phyloP scores from a whole-genome alignment of 2,329 filamentous ascomycete genomes.

The Botrytis byssoidea region DNA sequence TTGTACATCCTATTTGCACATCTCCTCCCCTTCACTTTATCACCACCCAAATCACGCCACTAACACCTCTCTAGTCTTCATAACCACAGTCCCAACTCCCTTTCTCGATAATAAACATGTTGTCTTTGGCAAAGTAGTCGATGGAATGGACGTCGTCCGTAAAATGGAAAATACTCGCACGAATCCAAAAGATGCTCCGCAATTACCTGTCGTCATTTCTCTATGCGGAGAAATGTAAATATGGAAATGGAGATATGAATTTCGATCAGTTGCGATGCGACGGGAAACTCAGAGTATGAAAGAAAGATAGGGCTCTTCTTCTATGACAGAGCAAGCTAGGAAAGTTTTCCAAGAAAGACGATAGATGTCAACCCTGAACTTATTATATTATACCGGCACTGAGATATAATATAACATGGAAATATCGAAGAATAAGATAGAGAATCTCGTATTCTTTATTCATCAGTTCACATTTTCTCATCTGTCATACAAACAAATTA shows the following conservation, averaged over 20 bases:
- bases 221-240: constrained; percentile 95
- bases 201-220: constrained; percentile 77
- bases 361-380: background rate
- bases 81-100: constrained; percentile 82
- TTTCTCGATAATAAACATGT: constrained; percentile 93
- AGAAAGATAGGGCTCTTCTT: background rate
- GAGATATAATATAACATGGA: background rate
- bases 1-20: background rate
- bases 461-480: background rate
- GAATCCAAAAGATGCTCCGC: constrained; percentile 73
- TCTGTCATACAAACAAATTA: background rate
- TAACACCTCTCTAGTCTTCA: constrained; percentile 96
- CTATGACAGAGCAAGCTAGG: background rate
- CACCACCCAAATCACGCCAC: constrained; percentile 43
- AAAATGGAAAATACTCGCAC: constrained; percentile 94
- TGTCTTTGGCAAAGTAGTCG: constrained; percentile 87
- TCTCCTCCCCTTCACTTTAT: background rate
- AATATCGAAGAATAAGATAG: background rate
- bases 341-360: background rate
- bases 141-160: constrained; percentile 84
- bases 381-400: background rate
- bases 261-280: background rate
- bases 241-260: too few species aligned
- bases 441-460: background rate
- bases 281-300: background rate